These are phyloP conservation scores for Umbelopsis sp. DNA, from an alignment of 192 early-diverging fungal species.

Conservation along the genomic window DNA sequence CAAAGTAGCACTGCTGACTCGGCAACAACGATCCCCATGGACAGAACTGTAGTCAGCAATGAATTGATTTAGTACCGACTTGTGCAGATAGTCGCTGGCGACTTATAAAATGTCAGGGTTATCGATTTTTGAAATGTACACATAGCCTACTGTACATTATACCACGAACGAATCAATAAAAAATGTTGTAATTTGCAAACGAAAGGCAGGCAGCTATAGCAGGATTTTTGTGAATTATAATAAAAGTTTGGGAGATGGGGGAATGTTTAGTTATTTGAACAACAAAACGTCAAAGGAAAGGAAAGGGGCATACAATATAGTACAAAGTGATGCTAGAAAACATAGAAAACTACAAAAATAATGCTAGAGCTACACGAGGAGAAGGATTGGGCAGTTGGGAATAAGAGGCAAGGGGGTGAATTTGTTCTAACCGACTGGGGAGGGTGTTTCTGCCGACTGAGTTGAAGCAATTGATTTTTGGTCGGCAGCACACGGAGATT, in stretches of 20 bases:
- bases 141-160: not conserved
- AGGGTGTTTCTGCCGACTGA: not conserved
- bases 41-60: no score
- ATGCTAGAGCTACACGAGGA: not conserved
- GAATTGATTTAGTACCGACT: not conserved
- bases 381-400: not conserved
- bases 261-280: not conserved
- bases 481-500: not conserved
- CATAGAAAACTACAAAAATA: not conserved
- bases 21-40: no score
- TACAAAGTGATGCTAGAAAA: not conserved
- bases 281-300: not conserved
- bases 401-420: not conserved
- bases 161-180: no score
- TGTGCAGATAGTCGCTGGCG: slow-evolving; percentile 4
- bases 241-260: no score
- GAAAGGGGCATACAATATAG: not conserved
- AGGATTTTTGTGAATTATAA: no score
- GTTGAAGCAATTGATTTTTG: not conserved
- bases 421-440: not conserved
- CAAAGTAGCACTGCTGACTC: no score
- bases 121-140: not conserved
- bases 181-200: no score
- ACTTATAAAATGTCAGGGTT: not conserved
- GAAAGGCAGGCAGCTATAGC: no score